A percentile compares a stretch with the other conserved stretches of the same genome.
Conservation (phyloP, 2,329 filamentous ascomycete species). For the Exophiala bonariae region DNA sequence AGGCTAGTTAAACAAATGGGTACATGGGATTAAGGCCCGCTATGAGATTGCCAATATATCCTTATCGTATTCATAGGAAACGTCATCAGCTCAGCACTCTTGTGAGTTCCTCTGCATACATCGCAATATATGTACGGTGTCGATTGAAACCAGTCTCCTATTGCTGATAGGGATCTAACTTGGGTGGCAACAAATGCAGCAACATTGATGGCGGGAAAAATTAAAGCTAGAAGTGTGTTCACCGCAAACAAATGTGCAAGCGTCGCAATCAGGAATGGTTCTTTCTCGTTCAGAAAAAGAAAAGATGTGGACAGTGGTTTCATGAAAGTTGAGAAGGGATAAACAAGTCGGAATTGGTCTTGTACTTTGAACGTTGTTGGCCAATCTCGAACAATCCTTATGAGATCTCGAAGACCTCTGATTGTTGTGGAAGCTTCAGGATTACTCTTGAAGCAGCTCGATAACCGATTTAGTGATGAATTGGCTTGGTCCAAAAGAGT, state of each 20-base stretch:
- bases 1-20: no score
- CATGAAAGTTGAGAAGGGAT: slow-evolving; percentile 7
- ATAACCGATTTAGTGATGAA: no score
- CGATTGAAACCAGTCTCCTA: slow-evolving; percentile 2
- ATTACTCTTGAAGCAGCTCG: no score
- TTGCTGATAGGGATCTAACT: slow-evolving; percentile 2
- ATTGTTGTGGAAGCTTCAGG: slow-evolving; percentile 1
- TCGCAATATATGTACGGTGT: slow-evolving; percentile 2
- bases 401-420: slow-evolving; percentile 6
- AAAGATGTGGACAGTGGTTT: slow-evolving; percentile 5
- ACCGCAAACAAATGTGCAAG: slow-evolving; percentile 10
- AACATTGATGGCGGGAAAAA: slow-evolving; percentile 8
- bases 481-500: no score
- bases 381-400: slow-evolving; percentile 5
- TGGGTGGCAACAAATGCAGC: slow-evolving; percentile 5
- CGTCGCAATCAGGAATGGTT: slow-evolving; percentile 7
- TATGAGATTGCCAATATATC: slow-evolving; percentile 5
- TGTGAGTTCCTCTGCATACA: neutral
- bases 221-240: slow-evolving; percentile 4
- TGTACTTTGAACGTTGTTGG: slow-evolving; percentile 1
- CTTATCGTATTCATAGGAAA: slow-evolving; percentile 6
- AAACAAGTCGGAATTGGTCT: slow-evolving; percentile 8
- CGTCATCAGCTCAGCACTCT: slow-evolving; percentile 2
- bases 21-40: no score
- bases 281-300: neutral